Base-by-base conservation (phyloP, 1,139 yeast genomes). In the Taphrina wiesneri region DNA sequence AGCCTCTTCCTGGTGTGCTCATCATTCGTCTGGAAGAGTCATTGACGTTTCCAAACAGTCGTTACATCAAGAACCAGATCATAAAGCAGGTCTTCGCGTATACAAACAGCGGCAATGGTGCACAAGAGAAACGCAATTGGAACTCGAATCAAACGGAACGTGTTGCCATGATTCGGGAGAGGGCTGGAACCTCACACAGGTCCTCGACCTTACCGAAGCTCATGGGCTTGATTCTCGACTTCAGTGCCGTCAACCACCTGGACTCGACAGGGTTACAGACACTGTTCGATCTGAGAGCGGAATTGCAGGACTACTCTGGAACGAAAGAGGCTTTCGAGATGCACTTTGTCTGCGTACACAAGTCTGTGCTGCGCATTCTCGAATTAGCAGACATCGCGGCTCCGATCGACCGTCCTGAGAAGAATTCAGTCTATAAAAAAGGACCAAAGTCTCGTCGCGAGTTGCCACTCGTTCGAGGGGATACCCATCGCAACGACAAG, bases 1-100 rank as follows among this genome's bases (percentile, higher is more conserved):
- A 56, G 2, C 96, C 97, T 23, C 97, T 97, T 47, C 91, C 93
- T 0, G 97, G 97, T 26, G 92, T 91, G 15, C 73, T 91, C 68
- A 96, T 92, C 3, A 92, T 87, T 79, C 84, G 95, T 73, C 90
- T 96, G 56, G 79, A 86, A 45, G 97, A 91, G 73, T 80, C 92
- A 9, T 88, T 90, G 76, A 84, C 89, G 0, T 92, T 90, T 77
- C 87, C 96, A 61, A 92, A 91, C 75, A 82, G 88, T 63, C 86
- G 96, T 0, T 78, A 83, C 69, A 96, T 88, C 76, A 80, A 84
- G 57, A 97, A 91, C 72, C 76, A 77, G 36, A 82, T 91, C 30
- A 78, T 86, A 53, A 96, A 88, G 70, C 86, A 87, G 73, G 85
- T 87, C 47, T 86, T 86, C 23, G 62, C 62, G 11, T 56, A 45